phyloP scores from a whole-genome alignment of 1,139 yeast genomes.

The Trichomonascaceae sp. region DNA sequence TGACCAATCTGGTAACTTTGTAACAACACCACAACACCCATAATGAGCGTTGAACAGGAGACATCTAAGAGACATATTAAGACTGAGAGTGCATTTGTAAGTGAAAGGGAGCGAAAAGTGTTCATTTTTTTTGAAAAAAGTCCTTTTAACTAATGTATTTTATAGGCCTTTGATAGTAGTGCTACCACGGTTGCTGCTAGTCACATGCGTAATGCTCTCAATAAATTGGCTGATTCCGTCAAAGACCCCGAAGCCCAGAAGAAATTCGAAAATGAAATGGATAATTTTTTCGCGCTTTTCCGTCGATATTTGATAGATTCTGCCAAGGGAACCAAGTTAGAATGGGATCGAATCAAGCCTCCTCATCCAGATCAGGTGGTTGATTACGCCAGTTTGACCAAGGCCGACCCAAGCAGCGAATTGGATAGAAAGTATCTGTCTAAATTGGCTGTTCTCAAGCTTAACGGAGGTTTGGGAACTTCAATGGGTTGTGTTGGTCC shows the following conservation, averaged over 20 bases:
- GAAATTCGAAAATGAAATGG: conserved; percentile 88
- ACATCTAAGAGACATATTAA: conserved; percentile 23
- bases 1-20: not conserved
- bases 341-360: conserved; percentile 94
- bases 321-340: conserved; percentile 76
- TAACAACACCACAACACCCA: not conserved
- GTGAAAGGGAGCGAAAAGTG: conserved; percentile 15
- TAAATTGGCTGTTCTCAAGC: conserved; percentile 88
- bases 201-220: conserved; percentile 95
- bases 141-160: not conserved
- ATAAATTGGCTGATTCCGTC: conserved; percentile 79
- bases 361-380: conserved; percentile 87
- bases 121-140: not conserved
- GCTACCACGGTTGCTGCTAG: conserved; percentile 96
- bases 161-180: conserved; percentile 88
- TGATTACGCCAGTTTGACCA: conserved; percentile 50
- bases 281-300: conserved; percentile 85
- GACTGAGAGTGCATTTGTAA: conserved; percentile 31
- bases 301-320: conserved; percentile 88
- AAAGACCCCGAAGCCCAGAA: conserved; percentile 46
- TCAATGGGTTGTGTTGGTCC: conserved; percentile 99
- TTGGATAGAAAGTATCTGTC: conserved; percentile 49
- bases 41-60: conserved; percentile 6
- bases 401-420: conserved; percentile 20
- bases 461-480: conserved; percentile 97